Evolutionary conservation across 2,329 filamentous ascomycete species (phyloP), one percentile per base, ranked within the genome.

Genomic region (Aspergillus cejpii): DNA sequence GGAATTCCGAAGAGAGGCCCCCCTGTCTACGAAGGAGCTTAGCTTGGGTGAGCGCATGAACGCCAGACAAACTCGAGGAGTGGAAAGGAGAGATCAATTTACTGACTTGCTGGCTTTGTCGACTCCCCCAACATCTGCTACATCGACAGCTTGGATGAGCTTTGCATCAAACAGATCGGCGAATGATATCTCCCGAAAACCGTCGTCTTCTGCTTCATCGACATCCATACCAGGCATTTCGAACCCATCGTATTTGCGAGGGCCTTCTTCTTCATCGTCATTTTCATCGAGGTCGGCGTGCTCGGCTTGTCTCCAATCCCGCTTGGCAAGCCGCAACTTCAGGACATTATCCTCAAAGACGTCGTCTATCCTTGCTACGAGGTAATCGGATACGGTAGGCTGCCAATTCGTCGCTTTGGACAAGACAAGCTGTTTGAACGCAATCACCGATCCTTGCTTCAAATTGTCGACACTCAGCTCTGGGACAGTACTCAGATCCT

Each of bases 231-330:
- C 76, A 0, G 84, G 83, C 54, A 81, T 81, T 56, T 94, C 87
- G 52, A 94, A 92, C 46, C 82, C 85, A 50, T 77, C 81, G 55
- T 91, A 94, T 7, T 87, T 66, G 7, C 87, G 77, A 49, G 84
- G 74, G 0, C 87, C 88, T 0, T 84, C 83, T 29, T 76, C 67
- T 8, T 80, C 74, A 7, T 44, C 27, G 5, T 57, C 51, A 2
- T 8, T 8, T 24, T 24, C 23, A 54, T 91, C 81, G 52, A 81
- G 81, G 14, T 68, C 63, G 56, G 78, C 83, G 50, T 81, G 62
- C 24, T 36, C 46, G 23, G 38, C 28, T 43, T 78, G 74, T 4
- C 74, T 65, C 38, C 83, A 71, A 58, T 94, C 85, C 21, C 85
- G 78, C 49, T 76, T 75, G 2, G 88, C 87, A 2, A 94, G 74